Base-by-base conservation (phyloP, 1,139 yeast species). In the Hyphopichia wangnamkhiaoensis region DNA sequence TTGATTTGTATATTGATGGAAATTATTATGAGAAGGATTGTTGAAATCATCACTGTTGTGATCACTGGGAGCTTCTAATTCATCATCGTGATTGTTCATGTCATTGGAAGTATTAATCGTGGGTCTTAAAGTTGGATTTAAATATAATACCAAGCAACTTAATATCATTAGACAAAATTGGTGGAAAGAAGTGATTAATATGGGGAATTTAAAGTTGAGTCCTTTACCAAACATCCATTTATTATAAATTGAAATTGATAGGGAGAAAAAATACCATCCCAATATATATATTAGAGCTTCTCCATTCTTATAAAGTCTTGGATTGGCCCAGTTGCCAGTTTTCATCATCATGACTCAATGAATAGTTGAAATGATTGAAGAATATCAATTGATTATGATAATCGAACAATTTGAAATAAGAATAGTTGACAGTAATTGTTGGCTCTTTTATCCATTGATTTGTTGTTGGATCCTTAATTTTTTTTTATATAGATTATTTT, bases 141-240 rank as follows among this genome's bases (percentile, higher is more conserved):
- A 30, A 29, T 64, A 63, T 31, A 84, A 58, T 19, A 80, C 69
- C 1, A 56, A 25, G 10, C 67, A 57, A 43, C 84, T 72, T 23
- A 82, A 53, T 2, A 61, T 27, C 40, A 80, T 80, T 44, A 93
- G 74, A 25, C 90, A 77, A 23, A 84, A 58, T 66, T 93, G 98
- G 61, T 93, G 98, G 49, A 85, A 74, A 5, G 91, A 71, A 0
- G 98, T 93, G 37, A 91, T 79, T 20, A 91, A 63, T 14, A 93
- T 76, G 1, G 98, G 98, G 58, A 80, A 93, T 35, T 80, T 77
- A 56, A 93, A 84, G 53, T 87, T 78, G 43, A 91, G 68, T 13
- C 88, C 58, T 62, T 74, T 35, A 31, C 94, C 91, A 65, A 91
- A 93, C 96, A 93, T 91, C 97, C 97, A 91, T 63, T 91, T 93